Evolutionary conservation across 2,329 filamentous ascomycete genomes (phyloP).

Genomic region (Tolypocladium tropicale): DNA sequence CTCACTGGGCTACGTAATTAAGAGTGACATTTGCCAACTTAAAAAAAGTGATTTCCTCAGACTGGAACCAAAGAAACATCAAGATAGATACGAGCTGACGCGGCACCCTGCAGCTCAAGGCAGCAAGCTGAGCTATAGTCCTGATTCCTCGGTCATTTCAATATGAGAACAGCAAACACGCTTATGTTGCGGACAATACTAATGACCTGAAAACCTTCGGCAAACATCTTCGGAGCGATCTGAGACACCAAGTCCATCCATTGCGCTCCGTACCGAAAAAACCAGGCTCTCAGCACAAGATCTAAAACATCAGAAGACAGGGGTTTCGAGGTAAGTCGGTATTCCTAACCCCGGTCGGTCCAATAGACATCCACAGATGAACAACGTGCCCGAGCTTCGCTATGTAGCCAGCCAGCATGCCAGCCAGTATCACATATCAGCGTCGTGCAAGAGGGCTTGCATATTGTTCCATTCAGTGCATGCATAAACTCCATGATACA

Average conservation of each 20-base stretch:
- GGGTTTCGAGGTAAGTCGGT: neutral
- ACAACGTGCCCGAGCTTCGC: neutral
- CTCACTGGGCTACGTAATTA: too few relatives aligned
- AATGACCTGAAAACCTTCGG: neutral
- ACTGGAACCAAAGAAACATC: too few relatives aligned
- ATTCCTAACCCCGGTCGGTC: neutral
- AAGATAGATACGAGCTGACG: too few relatives aligned
- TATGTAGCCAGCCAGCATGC: neutral
- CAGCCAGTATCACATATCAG: neutral
- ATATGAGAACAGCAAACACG: too few relatives aligned
- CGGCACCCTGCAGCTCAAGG: too few relatives aligned
- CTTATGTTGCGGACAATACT: too few relatives aligned
- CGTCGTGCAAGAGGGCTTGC: neutral
- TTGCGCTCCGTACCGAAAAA: too few relatives aligned
- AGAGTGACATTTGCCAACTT: too few relatives aligned
- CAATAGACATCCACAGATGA: neutral
- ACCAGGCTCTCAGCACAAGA: neutral
- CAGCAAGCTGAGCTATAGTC: too few relatives aligned
- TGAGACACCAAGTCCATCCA: neutral
- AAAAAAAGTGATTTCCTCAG: too few relatives aligned
- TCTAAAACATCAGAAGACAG: neutral
- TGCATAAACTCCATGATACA: neutral
- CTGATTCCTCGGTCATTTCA: too few relatives aligned
- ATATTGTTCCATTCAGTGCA: neutral
- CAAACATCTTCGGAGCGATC: neutral